Evolutionary conservation across 129 eudicot species (phyloP).

Genomic region (Logfia minima): DNA sequence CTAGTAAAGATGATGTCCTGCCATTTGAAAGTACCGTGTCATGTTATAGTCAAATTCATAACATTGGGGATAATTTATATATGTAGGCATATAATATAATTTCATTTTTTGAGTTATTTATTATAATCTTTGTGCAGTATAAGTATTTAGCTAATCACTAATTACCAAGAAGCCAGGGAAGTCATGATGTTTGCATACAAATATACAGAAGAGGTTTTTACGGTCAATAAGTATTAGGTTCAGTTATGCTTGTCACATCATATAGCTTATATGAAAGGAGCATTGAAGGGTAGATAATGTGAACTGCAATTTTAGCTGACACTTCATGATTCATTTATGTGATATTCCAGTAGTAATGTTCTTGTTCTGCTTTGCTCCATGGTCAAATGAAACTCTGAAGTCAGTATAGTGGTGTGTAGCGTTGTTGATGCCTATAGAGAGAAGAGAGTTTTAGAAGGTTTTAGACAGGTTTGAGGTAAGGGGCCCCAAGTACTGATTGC

Average conservation of each 20-base stretch:
- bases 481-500: not conserved
- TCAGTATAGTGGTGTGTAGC: not conserved
- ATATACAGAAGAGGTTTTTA: constrained; percentile 1
- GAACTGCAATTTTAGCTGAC: not conserved
- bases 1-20: constrained; percentile 24
- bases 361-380: not conserved
- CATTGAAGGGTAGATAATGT: constrained; percentile 18
- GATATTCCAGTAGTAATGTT: not conserved
- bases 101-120: constrained; percentile 10
- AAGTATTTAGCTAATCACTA: not conserved
- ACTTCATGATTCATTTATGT: not conserved
- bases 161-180: constrained; percentile 5
- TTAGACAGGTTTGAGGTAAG: not conserved
- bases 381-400: not conserved
- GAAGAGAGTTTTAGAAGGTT: not conserved
- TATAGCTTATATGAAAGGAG: constrained; percentile 14
- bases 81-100: constrained; percentile 1
- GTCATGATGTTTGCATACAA: not conserved
- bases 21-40: constrained; percentile 13
- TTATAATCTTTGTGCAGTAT: constrained; percentile 13
- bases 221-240: not conserved
- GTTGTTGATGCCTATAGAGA: not conserved
- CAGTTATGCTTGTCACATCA: constrained; percentile 1
- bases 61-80: not conserved
- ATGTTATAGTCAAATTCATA: not conserved